Conservation (phyloP, 169 alveolate species). For the Amoebophrya sp. region DNA sequence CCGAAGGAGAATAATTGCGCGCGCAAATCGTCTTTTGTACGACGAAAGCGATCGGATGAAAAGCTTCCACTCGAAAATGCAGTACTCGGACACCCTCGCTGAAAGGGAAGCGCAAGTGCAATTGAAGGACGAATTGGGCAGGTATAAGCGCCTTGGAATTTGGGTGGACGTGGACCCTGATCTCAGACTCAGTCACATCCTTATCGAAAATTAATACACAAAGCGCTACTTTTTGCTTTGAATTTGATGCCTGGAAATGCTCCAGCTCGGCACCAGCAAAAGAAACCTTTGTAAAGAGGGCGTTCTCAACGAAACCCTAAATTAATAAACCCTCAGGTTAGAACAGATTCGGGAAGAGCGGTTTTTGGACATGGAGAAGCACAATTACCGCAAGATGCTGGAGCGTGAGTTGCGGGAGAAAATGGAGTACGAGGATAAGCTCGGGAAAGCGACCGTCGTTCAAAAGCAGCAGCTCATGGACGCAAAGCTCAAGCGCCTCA, state of each 20-base stretch:
- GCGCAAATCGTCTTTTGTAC: constrained; percentile 2
- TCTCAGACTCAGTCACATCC: too few species aligned
- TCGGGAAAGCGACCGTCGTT: not conserved
- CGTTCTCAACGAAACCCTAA: too few species aligned
- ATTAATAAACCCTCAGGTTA: not conserved
- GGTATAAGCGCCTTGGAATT: not conserved
- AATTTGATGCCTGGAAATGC: too few species aligned
- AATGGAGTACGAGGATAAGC: constrained; percentile 2
- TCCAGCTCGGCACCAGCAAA: too few species aligned
- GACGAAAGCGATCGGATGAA: constrained; percentile 10
- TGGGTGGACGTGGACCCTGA: too few species aligned
- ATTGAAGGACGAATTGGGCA: not conserved
- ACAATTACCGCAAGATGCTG: constrained; percentile 11
- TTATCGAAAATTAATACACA: too few species aligned
- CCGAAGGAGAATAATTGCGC: not conserved
- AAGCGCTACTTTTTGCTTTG: too few species aligned
- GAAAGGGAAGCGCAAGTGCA: constrained; percentile 15
- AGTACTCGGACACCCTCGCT: constrained; percentile 4
- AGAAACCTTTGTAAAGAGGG: too few species aligned
- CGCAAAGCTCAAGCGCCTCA: not conserved
- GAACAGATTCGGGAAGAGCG: constrained; percentile 17
- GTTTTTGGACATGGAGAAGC: constrained; percentile 7
- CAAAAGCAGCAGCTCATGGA: not conserved
- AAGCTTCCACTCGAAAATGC: constrained; percentile 11
- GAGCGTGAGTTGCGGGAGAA: constrained; percentile 11